Base-by-base conservation (phyloP, 345 rosid genomes). In the Cardamine occulta region DNA sequence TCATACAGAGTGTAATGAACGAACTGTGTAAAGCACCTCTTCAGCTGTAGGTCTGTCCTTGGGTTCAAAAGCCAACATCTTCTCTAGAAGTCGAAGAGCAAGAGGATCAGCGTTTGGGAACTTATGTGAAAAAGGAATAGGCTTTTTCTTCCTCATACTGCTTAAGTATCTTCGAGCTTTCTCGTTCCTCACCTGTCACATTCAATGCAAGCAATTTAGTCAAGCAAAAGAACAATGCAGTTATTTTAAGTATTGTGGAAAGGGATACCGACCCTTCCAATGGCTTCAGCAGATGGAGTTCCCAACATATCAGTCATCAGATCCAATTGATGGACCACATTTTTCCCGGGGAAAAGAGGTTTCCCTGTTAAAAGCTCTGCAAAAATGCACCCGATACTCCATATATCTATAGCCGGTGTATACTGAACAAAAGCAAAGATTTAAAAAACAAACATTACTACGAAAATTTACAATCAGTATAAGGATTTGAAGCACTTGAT, bases 371-470 rank as follows among this genome's bases (percentile, higher is more conserved):
- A 78, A 63, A 93, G 97, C 81, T 93, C 98, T 6, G 98, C 86
- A 79, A 93, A 93, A 73, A 93, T 93, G 87, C 98, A 93, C 44
- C 98, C 97, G 14, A 93, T 91, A 81, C 98, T 93, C 97, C 98
- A 93, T 68, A 88, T 89, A 81, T 93, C 96, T 67, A 93, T 93
- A 8, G 98, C 98, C 40, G 98, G 96, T 56, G 98, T 93, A 79
- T 93, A 93, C 97, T 93, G 91, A 60, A 78, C 55, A 74, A 0
- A 78, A 54, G 66, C 74, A 76, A 17, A 80, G 18, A 13, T 45
- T 0, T 6, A 7, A 10, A 44, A 2, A 44, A 17, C 34, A 74
- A 44, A 76, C 23, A 39, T 26, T 73, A 71, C 48, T 4, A 31
- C 24, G 0, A 42, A 18, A n/a, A 1, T 3, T 19, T 24, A 78